These are phyloP conservation scores for Eucalyptus curtisii DNA, from an alignment of 345 rosid genomes.

Conservation along the genomic window DNA sequence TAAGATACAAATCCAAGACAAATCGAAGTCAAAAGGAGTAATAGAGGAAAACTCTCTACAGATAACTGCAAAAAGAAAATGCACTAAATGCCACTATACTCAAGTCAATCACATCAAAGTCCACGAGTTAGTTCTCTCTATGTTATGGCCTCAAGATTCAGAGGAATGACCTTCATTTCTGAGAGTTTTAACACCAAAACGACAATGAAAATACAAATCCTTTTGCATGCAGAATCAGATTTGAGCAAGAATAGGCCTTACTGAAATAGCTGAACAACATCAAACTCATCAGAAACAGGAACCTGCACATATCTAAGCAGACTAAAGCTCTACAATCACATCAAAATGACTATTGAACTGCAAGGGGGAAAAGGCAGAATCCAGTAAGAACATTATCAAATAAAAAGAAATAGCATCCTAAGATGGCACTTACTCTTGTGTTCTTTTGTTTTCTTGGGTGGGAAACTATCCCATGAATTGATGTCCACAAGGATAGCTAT, in stretches of 20 bases:
- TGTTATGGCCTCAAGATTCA: not conserved
- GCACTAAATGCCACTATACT: not conserved
- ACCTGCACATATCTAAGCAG: not conserved
- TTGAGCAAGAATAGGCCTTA: not conserved
- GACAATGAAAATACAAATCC: not conserved
- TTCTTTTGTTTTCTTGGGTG: slow-evolving; percentile 39
- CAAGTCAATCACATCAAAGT: not conserved
- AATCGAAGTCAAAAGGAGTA: not conserved
- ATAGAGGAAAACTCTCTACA: not conserved
- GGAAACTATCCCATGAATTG: slow-evolving; percentile 29
- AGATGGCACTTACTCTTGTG: slow-evolving; percentile 39
- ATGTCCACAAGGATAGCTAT: slow-evolving; percentile 63
- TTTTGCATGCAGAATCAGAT: not conserved
- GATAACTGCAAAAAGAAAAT: not conserved
- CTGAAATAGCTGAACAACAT: not conserved
- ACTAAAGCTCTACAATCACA: not conserved
- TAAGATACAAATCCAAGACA: not conserved
- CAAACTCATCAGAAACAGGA: not conserved
- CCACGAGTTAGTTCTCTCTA: not conserved
- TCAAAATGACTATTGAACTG: not conserved
- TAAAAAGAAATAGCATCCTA: not conserved
- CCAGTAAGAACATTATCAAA: not conserved
- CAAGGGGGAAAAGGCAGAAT: not conserved
- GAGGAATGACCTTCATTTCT: not conserved
- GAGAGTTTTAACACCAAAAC: not conserved